These are phyloP conservation scores for Suillus lakei DNA, from an alignment of 768 basidiomycete genomes.

Conservation along the genomic window DNA sequence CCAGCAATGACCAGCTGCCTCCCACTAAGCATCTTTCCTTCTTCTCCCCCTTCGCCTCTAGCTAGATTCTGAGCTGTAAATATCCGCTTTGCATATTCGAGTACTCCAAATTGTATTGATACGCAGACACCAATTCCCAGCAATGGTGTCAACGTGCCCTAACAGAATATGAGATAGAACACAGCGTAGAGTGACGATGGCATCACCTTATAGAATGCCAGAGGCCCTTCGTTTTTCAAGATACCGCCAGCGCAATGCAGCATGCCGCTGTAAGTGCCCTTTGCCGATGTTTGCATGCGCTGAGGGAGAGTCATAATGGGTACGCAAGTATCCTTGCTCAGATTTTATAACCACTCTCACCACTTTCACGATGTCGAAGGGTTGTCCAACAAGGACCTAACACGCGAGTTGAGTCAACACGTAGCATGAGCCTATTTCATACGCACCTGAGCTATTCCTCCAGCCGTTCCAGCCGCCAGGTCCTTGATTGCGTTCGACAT, in stretches of 20 bases:
- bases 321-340: conserved; percentile 11
- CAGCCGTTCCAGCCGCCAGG: conserved; percentile 87
- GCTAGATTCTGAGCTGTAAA: conserved; percentile 69
- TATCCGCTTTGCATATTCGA: conserved; percentile 84
- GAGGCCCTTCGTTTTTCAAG: conserved; percentile 86
- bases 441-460: conserved; percentile 83
- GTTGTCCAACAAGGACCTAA: conserved; percentile 89
- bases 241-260: conserved; percentile 90
- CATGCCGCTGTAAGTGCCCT: conserved; percentile 89
- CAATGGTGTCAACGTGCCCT: conserved; percentile 92
- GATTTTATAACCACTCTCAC: conserved; percentile 49
- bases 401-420: conserved; percentile 16
- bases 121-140: conserved; percentile 94
- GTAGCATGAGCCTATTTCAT: not conserved
- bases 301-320: conserved; percentile 35
- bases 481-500: conserved; percentile 78
- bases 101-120: conserved; percentile 92
- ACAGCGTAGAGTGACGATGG: not conserved
- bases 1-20: conserved; percentile 79
- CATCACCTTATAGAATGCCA: conserved; percentile 92
- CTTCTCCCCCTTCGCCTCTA: conserved; percentile 63
- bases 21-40: conserved; percentile 61
- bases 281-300: conserved; percentile 94
- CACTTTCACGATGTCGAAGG: conserved; percentile 98
- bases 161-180: conserved; percentile 12